Evolutionary conservation across 495 filamentous ascomycete genomes (phyloP), one percentile per base, ranked within the genome.

Genomic region (Hyphodiscus hymeniophilus): DNA sequence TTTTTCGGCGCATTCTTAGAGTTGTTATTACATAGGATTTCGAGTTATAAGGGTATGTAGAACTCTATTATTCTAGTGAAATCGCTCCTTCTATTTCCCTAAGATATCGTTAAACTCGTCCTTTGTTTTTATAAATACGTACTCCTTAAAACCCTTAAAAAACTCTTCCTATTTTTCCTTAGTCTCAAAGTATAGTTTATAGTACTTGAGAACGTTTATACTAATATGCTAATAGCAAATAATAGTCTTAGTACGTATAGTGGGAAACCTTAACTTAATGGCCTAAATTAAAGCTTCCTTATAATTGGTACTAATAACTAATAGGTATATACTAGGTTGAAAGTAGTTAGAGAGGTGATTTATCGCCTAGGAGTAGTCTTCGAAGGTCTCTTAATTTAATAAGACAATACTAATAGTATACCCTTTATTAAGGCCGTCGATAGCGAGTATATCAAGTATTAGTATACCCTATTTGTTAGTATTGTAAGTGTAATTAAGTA

Each of bases 401-500:
- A n/a, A 36, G 33, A 3, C 6, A 5, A 36, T 6, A 7, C 13
- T 16, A 31, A 33, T 21, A 36, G 24, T 45, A 33, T 36, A 45
- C 11, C 20, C 20, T 30, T 45, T 3, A 13, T 33, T 33, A 5
- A 32, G 16, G 5, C 24, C 20, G 39, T 55, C 40, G 38, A 55
- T 40, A 2, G 39, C 52, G 18, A 55, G 18, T 1, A 51, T 51
- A 33, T 55, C 40, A 32, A 55, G 42, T 20, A 55, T 21, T 26
- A 41, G 52, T 41, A 55, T 55, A n/a, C 16, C 26, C 22, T 45
- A 40, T 32, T 52, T 55, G 32, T 55, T 55, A 3, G 48, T 52
- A 16, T 55, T 55, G 30, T 55, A 55, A 12, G 52, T 55, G 30
- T 24, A 51, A 35, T 55, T 48, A 7, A 55, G 23, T 2, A 55